Percentiles rank a stretch among this genome's conserved stretches.
phyloP scores from a whole-genome alignment of 805 yeast genomes.

The Nakazawaea ambrosiae region DNA sequence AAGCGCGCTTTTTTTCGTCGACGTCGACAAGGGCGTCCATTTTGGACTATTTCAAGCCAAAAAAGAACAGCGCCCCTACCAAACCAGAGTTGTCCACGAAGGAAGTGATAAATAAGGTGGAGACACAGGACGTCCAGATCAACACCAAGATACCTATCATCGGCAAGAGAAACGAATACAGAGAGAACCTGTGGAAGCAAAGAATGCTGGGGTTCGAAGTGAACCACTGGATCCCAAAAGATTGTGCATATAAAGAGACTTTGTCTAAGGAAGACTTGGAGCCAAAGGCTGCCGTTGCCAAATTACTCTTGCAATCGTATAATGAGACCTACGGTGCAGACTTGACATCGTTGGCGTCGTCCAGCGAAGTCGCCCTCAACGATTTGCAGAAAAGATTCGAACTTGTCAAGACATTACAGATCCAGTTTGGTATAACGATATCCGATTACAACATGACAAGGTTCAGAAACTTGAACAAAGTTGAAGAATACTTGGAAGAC shows the following conservation, averaged over 20 bases:
- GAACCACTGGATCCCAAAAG: constrained; percentile 24
- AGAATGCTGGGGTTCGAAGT: constrained; percentile 23
- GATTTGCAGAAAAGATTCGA: constrained; percentile 45
- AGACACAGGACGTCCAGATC: constrained; percentile 9
- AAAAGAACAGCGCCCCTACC: constrained; percentile 16
- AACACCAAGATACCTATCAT: constrained; percentile 19
- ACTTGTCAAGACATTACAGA: constrained; percentile 40
- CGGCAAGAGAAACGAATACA: constrained; percentile 19
- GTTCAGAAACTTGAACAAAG: constrained; percentile 29
- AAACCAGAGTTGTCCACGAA: constrained; percentile 13
- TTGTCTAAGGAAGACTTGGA: neutral
- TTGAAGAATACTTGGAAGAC: constrained; percentile 29
- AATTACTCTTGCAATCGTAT: constrained; percentile 14
- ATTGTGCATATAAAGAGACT: constrained; percentile 12
- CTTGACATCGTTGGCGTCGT: constrained; percentile 5
- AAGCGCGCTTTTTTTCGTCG: constrained; percentile 4
- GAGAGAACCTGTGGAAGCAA: constrained; percentile 12
- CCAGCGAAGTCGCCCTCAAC: constrained; percentile 16
- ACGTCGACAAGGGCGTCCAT: constrained; percentile 16
- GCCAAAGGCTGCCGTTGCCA: constrained; percentile 9
- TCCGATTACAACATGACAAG: constrained; percentile 43
- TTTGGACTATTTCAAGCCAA: constrained; percentile 26
- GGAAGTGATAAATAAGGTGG: constrained; percentile 24
- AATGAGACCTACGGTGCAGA: neutral
- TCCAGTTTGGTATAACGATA: constrained; percentile 40